Base-by-base conservation (phyloP, 441 rosid genomes). In the Pelargonium australe region DNA sequence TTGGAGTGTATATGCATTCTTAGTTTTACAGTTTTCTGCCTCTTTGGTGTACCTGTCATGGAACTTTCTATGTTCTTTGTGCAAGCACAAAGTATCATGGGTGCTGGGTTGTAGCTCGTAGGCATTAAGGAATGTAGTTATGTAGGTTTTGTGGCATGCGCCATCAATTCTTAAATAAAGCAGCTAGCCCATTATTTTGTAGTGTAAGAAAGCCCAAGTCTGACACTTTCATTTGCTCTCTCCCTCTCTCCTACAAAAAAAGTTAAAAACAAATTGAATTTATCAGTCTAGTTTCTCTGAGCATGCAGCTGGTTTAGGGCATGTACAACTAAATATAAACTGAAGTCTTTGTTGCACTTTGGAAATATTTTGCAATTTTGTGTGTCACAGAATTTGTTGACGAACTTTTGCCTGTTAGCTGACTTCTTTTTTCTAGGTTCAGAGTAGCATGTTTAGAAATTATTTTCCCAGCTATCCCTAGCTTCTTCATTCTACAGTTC, bases 391-490 rank as follows among this genome's bases (percentile, higher is more conserved):
- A 41, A 37, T 64, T 40, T 37, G 16, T 14, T 40, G 16, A 11
- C 3, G 49, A 41, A 7, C 5, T 41, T 64, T n/a, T 45, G 53
- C 53, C 65, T 28, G 65, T 63, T 63, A 28, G 17, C 9, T 16
- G 34, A n/a, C 65, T 28, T 31, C 19, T 31, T 63, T 63, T 28
- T 31, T 25, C 16, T 62, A 62, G 65, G 41, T 31, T 62, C n/a
- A 45, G 53, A 12, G 14, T 41, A 12, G n/a, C 53, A 45, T 45
- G 14, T 45, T 45, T 45, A 10, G n/a, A 45, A 45, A 41, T 41
- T 41, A 13, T 45, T 45, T 45, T 45, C 53, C 14, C 14, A 13
- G 13, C 12, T 45, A 11, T 45, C 53, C 53, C 13, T 45, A 45
- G 53, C 53, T 45, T 45, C 53, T 45, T 13, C 53, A 13, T 45